Conservation (phyloP, 495 filamentous ascomycete species). For the Aspergillus wentii region DNA sequence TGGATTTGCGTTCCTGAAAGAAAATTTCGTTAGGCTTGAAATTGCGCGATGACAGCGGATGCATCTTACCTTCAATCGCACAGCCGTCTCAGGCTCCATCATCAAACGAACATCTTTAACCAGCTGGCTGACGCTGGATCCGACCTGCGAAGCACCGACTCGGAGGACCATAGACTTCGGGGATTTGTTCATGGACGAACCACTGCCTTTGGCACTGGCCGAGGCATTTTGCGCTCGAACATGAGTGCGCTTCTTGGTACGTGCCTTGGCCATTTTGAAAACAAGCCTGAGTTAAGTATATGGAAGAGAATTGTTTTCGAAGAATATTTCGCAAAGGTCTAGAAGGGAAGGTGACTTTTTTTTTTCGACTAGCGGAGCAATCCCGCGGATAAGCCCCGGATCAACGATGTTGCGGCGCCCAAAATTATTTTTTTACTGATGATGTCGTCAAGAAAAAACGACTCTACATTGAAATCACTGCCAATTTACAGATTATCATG, state of each 20-base stretch:
- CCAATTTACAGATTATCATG: conserved; percentile 13
- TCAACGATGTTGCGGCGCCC: conserved; percentile 33
- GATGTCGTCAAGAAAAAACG: conserved; percentile 10
- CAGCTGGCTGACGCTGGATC: conserved; percentile 84
- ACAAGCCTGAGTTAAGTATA: conserved; percentile 1
- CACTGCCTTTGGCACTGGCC: conserved; percentile 43
- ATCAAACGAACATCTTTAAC: conserved; percentile 86
- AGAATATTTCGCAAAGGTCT: conserved; percentile 10
- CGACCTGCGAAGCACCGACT: conserved; percentile 90
- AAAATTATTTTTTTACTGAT: conserved; percentile 24
- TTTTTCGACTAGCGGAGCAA: conserved; percentile 23
- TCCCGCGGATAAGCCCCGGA: conserved; percentile 27
- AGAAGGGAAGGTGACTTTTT: conserved; percentile 23
- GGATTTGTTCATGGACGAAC: conserved; percentile 47
- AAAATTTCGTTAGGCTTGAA: neutral
- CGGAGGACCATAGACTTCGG: conserved; percentile 99
- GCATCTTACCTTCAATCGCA: conserved; percentile 58
- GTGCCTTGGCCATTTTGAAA: conserved; percentile 67
- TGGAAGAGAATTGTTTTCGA: conserved; percentile 6
- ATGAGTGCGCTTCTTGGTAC: conserved; percentile 89
- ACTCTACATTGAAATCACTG: no score
- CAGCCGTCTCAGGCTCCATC: conserved; percentile 94
- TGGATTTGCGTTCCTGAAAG: conserved; percentile 75
- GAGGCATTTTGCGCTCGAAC: conserved; percentile 61
- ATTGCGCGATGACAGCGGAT: neutral